Base-by-base conservation (phyloP, 495 filamentous ascomycete genomes). In the Cairneyella variabilis region DNA sequence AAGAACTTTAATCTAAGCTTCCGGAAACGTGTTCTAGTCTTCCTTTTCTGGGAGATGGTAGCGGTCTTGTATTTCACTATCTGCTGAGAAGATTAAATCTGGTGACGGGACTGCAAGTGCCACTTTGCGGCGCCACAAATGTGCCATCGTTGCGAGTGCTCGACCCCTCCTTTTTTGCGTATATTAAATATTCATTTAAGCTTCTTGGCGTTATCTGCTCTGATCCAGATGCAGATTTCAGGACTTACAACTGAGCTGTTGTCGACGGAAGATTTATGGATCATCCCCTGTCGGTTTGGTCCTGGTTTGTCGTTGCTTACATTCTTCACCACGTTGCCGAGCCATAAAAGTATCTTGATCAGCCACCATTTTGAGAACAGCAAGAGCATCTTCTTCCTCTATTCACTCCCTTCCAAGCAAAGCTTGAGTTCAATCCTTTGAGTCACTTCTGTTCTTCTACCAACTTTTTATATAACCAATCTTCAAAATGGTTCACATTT, bases 401-500 rank as follows among this genome's bases (percentile, higher is more conserved):
- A 46, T 56, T 56, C 47, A n/a, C 25, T 44, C 32, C 22, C 17
- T 7, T 23, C 11, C 27, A 36, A 32, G 28, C 6, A 32, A 32
- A 32, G 28, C 14, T 6, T 7, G 6, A 32, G 28, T 14, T 32
- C 14, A 20, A 28, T n/a, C n/a, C n/a, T n/a, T n/a, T n/a, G n/a
- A n/a, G n/a, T n/a, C n/a, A n/a, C n/a, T n/a, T n/a, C n/a, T n/a
- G n/a, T n/a, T n/a, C n/a, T n/a, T n/a, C n/a, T n/a, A n/a, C n/a
- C n/a, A n/a, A n/a, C n/a, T n/a, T n/a, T n/a, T n/a, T 50, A 14
- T 39, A 32, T 26, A 21, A 34, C 16, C 21, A 50, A 25, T 18
- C 39, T 30, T 52, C 26, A 53, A 51, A 7, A 59, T 59, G 57
- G 51, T 55, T 59, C 51, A 59, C 27, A 14, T 51, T 30, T 32